Conservation (phyloP, 129 eudicot species). For the Smallanthus sonchifolius region DNA sequence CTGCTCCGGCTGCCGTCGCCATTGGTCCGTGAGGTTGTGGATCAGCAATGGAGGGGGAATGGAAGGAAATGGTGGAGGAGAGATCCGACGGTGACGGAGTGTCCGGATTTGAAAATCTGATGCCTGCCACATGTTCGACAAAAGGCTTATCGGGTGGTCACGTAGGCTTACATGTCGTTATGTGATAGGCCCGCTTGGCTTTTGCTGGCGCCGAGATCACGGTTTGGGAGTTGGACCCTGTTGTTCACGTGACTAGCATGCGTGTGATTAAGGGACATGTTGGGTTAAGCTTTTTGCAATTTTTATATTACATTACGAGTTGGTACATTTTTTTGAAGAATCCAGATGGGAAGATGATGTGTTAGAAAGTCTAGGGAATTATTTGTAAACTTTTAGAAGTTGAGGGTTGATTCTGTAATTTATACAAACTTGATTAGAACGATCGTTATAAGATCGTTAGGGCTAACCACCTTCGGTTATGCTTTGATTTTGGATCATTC, state of each 20-base stretch:
- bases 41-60: background rate
- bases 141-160: constrained; percentile 26
- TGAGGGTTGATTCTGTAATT: no score
- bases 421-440: no score
- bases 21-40: constrained; percentile 14
- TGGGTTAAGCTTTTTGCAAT: no score
- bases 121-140: constrained; percentile 37
- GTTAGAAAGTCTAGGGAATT: no score
- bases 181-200: constrained; percentile 15
- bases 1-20: constrained; percentile 22
- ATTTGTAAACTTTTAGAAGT: no score
- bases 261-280: constrained; percentile 1
- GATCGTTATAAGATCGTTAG: no score
- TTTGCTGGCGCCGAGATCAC: constrained; percentile 35
- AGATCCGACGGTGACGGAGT: constrained; percentile 20
- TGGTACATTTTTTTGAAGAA: no score
- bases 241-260: constrained; percentile 31
- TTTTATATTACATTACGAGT: no score
- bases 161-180: constrained; percentile 13
- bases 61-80: constrained; percentile 9
- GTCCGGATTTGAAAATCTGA: constrained; percentile 24
- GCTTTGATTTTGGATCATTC: no score
- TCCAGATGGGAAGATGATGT: no score
- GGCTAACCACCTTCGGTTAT: no score
- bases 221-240: constrained; percentile 17